Conservation (phyloP, 2,329 filamentous ascomycete genomes). For the Aspergillus unguis region DNA sequence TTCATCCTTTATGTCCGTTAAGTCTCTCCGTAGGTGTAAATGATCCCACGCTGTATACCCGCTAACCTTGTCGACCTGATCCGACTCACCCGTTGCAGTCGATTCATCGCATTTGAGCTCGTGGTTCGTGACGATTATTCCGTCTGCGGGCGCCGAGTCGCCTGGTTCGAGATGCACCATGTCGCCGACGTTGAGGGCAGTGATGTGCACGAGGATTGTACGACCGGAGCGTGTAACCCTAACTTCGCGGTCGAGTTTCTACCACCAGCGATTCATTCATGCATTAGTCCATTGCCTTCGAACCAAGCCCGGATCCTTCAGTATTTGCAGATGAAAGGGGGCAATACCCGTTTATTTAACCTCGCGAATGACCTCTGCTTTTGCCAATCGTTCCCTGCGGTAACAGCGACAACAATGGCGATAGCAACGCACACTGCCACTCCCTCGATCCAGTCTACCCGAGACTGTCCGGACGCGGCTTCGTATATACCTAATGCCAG, state of each 20-base stretch:
- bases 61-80: conserved; percentile 56
- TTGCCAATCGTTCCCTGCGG: conserved; percentile 72
- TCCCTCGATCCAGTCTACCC: conserved; percentile 74
- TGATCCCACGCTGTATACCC: conserved; percentile 58
- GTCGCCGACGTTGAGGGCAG: conserved; percentile 64
- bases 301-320: background rate
- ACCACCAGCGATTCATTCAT: conserved; percentile 16
- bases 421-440: conserved; percentile 75
- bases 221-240: conserved; percentile 64
- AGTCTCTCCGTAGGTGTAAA: conserved; percentile 41
- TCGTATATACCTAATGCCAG: conserved; percentile 68
- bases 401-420: conserved; percentile 68
- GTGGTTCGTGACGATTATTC: conserved; percentile 62
- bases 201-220: conserved; percentile 57
- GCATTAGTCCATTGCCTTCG: conserved; percentile 16
- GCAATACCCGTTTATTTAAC: conserved; percentile 64
- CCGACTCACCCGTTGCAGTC: conserved; percentile 67
- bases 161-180: conserved; percentile 64
- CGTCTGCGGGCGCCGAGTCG: conserved; percentile 65
- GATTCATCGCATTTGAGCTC: conserved; percentile 67
- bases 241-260: conserved; percentile 60
- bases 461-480: conserved; percentile 52
- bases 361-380: conserved; percentile 75
- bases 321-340: background rate
- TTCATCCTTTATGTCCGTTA: conserved; percentile 46